Evolutionary conservation across 2,329 filamentous ascomycete genomes (phyloP).

Genomic region (Acarospora socialis): DNA sequence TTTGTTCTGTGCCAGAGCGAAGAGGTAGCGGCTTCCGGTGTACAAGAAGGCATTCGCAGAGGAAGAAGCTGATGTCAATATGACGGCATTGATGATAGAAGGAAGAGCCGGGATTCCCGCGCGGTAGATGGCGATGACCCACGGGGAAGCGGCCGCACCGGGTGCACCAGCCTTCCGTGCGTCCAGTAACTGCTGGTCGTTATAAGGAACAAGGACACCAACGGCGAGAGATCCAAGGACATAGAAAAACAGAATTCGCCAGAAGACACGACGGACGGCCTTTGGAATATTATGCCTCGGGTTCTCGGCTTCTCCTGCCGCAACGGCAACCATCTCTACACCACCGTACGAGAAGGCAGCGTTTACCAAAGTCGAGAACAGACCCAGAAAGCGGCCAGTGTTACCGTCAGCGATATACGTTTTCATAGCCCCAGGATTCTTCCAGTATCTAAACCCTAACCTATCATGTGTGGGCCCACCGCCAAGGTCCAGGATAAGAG

Average conservation of each 20-base stretch:
- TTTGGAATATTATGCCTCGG: constrained; percentile 27
- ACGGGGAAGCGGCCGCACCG: constrained; percentile 23
- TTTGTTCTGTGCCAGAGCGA: constrained; percentile 34
- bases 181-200: constrained; percentile 28
- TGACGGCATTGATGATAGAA: constrained; percentile 27
- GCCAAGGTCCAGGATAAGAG: constrained; percentile 47
- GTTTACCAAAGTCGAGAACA: constrained; percentile 34
- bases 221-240: constrained; percentile 25
- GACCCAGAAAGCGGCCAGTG: constrained; percentile 39
- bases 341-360: constrained; percentile 38
- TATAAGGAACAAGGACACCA: constrained; percentile 26
- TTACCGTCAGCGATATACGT: constrained; percentile 25
- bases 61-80: constrained; percentile 30
- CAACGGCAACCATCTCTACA: constrained; percentile 35
- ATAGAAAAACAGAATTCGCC: constrained; percentile 30
- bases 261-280: constrained; percentile 31
- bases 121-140: constrained; percentile 29
- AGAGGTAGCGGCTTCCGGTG: constrained; percentile 49
- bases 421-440: constrained; percentile 32
- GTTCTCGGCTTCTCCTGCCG: constrained; percentile 34
- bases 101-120: constrained; percentile 26
- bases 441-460: constrained; percentile 58
- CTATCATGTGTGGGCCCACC: constrained; percentile 43
- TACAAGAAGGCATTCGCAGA: constrained; percentile 30
- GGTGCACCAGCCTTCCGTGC: constrained; percentile 10